Evolutionary conservation across 768 basidiomycete species (phyloP), one percentile per base, ranked within the genome.

Genomic region (Daedalea quercina): DNA sequence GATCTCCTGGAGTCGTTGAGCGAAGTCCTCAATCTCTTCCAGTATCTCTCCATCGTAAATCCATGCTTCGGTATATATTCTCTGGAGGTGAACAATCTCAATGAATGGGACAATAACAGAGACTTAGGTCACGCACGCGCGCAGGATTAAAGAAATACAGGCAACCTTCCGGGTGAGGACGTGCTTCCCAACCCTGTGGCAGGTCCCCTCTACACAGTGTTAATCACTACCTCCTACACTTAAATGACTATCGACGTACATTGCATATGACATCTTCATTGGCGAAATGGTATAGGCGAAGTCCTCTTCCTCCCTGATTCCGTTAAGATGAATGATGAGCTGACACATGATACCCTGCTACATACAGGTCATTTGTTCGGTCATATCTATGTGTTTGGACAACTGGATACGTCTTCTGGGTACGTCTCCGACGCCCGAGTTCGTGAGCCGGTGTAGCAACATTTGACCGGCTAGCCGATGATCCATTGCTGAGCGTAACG

Each of bases 101-200:
- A 15, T 9, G 7, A 24, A 35, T 15, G 26, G 41, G 8, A 35
- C 17, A 25, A 53, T 22, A n/a, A 47, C 26, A 17, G 23, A 47
- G 24, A 35, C 34, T 9, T 17, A 45, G 19, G 9, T 41, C 4
- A 37, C 3, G 15, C 70, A 11, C 44, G 81, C 82, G 67, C 73
- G 73, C 3, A 67, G 53, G 19, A 52, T 82, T 70, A 57, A 72
- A 73, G 51, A 79, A 86, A 59, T 84, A 86, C n/a, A 76, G 70
- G 15, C 71, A 75, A 3, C 84, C 84, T 63, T 86, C 84, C 0
- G 84, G 82, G 57, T 85, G 84, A 1, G 69, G 64, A 26, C 68
- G 67, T 1, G 74, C 63, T 6, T 33, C 62, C 84, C 84, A 85
- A 1, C 50, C 59, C 1, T 34, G 9, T 15, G 58, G 57, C 3